Conservation (phyloP, 2,329 filamentous ascomycete genomes). For the Fusarium phyllophilum region DNA sequence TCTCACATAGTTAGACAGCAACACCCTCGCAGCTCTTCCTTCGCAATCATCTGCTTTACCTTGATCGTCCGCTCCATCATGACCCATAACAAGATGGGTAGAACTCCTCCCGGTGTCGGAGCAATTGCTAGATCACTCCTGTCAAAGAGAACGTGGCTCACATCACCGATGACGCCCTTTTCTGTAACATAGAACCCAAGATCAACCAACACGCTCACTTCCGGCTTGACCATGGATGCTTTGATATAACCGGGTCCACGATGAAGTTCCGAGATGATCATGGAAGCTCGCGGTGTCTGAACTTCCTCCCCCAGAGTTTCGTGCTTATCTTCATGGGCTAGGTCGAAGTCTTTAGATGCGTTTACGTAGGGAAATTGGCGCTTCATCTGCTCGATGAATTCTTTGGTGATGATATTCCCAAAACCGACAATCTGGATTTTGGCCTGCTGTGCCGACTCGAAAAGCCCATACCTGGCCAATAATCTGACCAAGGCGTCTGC, state of each 20-base stretch:
- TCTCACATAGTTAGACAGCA: background rate
- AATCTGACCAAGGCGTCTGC: background rate
- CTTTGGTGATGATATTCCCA: background rate
- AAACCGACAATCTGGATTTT: background rate
- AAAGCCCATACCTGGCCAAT: background rate
- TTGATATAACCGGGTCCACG: background rate
- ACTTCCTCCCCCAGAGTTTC: rapidly evolving
- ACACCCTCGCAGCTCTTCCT: background rate
- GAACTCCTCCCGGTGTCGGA: background rate
- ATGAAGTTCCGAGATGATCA: background rate
- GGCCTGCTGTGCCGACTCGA: background rate
- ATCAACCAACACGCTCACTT: background rate
- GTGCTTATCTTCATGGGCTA: rapidly evolving
- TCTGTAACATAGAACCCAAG: background rate
- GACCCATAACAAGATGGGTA: background rate
- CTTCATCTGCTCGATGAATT: background rate
- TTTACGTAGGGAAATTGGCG: background rate
- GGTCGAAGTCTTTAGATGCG: background rate
- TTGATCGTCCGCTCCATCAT: background rate
- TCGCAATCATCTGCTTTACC: background rate
- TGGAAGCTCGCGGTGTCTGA: background rate
- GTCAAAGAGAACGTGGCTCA: background rate
- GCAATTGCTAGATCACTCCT: background rate
- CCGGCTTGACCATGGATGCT: rapidly evolving
- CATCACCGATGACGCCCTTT: background rate